phyloP scores from a whole-genome alignment of 1,139 yeast genomes.

The Magnusiomyces ingens region DNA sequence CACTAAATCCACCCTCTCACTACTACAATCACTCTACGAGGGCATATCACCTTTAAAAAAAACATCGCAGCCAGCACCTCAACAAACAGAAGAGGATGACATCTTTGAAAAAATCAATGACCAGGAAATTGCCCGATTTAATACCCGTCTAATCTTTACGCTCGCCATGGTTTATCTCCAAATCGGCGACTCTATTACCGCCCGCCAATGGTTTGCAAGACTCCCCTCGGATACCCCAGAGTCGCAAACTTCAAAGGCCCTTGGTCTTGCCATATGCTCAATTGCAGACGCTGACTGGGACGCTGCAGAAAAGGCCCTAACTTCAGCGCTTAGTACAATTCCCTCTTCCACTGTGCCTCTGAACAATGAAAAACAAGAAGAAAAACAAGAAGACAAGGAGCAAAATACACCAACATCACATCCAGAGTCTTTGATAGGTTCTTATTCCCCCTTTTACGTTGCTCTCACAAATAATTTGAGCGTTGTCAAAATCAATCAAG shows the following conservation, averaged over 20 bases:
- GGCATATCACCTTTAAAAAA: not conserved
- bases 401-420: not conserved
- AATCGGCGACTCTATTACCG: slow-evolving; percentile 28
- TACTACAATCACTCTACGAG: slow-evolving; percentile 23
- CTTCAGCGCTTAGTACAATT: not conserved
- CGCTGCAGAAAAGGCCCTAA: slow-evolving; percentile 16
- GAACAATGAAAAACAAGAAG: not conserved
- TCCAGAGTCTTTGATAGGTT: no score
- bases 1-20: slow-evolving; percentile 29
- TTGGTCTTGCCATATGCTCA: slow-evolving; percentile 23
- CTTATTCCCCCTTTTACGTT: not conserved
- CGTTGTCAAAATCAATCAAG: slow-evolving; percentile 27
- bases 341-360: not conserved
- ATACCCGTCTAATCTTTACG: slow-evolving; percentile 18
- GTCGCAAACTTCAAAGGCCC: slow-evolving; percentile 10
- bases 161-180: slow-evolving; percentile 25
- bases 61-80: slow-evolving; percentile 14
- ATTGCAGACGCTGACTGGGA: slow-evolving; percentile 29
- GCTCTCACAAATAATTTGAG: slow-evolving; percentile 22
- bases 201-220: slow-evolving; percentile 27
- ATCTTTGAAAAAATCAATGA: not conserved
- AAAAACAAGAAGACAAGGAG: not conserved
- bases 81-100: slow-evolving; percentile 10
- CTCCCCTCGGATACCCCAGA: slow-evolving; percentile 7
- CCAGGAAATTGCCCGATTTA: slow-evolving; percentile 11